Evolutionary conservation across 371 early-diverging fungal species (phyloP), one percentile per base, ranked within the genome.

Genomic region (Neoconidiobolus thromboides): DNA sequence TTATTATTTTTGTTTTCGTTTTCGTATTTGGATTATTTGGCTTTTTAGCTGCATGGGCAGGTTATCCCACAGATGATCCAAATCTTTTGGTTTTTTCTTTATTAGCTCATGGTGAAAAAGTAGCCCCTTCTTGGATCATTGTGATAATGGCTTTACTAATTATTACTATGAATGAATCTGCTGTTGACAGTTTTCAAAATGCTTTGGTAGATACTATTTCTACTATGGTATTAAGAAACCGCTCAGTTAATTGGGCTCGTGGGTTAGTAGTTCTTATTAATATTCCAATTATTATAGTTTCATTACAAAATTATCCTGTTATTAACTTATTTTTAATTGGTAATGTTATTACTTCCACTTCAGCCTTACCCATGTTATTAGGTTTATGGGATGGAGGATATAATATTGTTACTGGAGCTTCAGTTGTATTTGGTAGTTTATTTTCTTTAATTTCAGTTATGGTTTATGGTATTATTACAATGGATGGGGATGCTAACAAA

Each of bases 21-120:
- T 76, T 76, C 68, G 48, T 77, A 54, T 73, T 77, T 58, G 81
- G 79, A 2, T 73, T 81, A 41, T 74, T 75, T 40, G 80, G 79
- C 2, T 69, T 78, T 56, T 66, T 80, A 12, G 67, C 74, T 5
- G 66, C 64, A 40, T 78, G 78, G 79, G 68, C 65, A 37, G 75
- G 73, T 10, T 67, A 63, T 55, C 68, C 69, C 2, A 37, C 60
- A 26, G 59, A 63, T 1, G 64, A 68, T 43, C 38, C 55, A 7
- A 66, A 68, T 58, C 68, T 67, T 2, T 64, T 72, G 26, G 71
- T 78, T 65, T 78, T 81, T 63, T 63, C 74, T 53, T 62, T 76
- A 46, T 67, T 81, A 44, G 65, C 62, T 15, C 64, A 62, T 0
- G 67, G 70, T 40, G 62, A 63, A 4, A 62, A 62, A 3, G 49